A percentile compares a stretch with the other conserved stretches of the same genome.
Conservation (phyloP, 2,329 filamentous ascomycete genomes). For the Stemphylium vesicarium region DNA sequence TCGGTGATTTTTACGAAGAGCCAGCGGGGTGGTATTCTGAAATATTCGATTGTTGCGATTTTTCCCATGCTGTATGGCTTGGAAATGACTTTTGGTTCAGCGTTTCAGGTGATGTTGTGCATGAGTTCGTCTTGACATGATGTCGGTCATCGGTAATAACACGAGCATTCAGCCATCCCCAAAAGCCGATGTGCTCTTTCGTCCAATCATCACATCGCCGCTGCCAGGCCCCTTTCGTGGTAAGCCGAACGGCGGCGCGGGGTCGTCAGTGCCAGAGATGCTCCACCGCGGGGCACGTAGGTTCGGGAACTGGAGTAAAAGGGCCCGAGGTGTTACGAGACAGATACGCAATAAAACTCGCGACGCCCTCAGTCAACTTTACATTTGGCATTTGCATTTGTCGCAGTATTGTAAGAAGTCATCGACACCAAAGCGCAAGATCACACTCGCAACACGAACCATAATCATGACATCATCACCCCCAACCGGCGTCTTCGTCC, state of each 20-base stretch:
- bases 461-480: slow-evolving; percentile 36
- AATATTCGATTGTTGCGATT: slow-evolving; percentile 73
- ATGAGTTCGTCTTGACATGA: not conserved
- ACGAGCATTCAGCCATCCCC: not conserved
- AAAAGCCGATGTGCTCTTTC: not conserved
- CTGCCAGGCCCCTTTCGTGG: slow-evolving; percentile 8
- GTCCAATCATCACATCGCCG: not conserved
- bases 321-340: slow-evolving; percentile 28
- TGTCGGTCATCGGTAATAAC: not conserved
- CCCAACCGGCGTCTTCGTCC: slow-evolving; percentile 49
- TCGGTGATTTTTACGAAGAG: slow-evolving; percentile 79
- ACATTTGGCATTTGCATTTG: not conserved
- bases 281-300: slow-evolving; percentile 25
- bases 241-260: slow-evolving; percentile 37
- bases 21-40: slow-evolving; percentile 76
- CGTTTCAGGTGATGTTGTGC: not conserved
- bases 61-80: slow-evolving; percentile 62
- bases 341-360: slow-evolving; percentile 12
- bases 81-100: not conserved
- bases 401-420: not conserved
- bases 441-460: slow-evolving; percentile 16
- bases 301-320: slow-evolving; percentile 36
- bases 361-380: not conserved
- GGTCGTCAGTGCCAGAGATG: slow-evolving; percentile 27
- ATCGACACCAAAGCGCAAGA: not conserved